A percentile compares a stretch with the other conserved stretches of the same genome.
Evolutionary conservation across 345 rosid species (phyloP).

Genomic region (Sisymbrium altissimum): DNA sequence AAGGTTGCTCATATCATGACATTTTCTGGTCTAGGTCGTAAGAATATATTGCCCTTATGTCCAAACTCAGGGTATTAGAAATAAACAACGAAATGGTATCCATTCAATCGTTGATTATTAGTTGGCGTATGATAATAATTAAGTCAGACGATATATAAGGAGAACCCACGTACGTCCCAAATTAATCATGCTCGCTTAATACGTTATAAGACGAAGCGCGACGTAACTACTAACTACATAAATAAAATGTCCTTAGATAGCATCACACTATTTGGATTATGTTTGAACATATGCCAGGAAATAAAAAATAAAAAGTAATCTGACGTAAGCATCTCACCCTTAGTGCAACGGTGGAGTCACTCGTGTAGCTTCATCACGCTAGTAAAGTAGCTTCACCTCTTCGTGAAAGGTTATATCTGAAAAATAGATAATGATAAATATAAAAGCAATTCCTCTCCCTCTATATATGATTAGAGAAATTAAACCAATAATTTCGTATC

Average conservation of each 20-base stretch:
- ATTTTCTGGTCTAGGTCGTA: neutral
- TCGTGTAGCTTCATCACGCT: slow-evolving; percentile 68
- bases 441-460: neutral
- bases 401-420: slow-evolving; percentile 48
- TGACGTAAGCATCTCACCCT: slow-evolving; percentile 39
- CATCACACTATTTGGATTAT: slow-evolving; percentile 25
- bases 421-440: slow-evolving; percentile 19
- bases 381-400: slow-evolving; percentile 40
- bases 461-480: slow-evolving; percentile 27
- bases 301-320: neutral
- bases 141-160: neutral
- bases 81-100: neutral
- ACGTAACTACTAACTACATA: slow-evolving; percentile 20
- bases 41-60: neutral
- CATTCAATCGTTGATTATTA: neutral
- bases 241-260: neutral
- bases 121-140: slow-evolving; percentile 6
- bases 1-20: neutral
- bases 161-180: slow-evolving; percentile 25
- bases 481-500: slow-evolving; percentile 25
- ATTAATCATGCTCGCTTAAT: neutral
- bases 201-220: slow-evolving; percentile 16
- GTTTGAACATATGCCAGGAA: slow-evolving; percentile 5
- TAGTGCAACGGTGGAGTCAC: slow-evolving; percentile 34
- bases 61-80: neutral